phyloP scores from a whole-genome alignment of 2,329 filamentous ascomycete genomes.

The Fusarium heterosporum region DNA sequence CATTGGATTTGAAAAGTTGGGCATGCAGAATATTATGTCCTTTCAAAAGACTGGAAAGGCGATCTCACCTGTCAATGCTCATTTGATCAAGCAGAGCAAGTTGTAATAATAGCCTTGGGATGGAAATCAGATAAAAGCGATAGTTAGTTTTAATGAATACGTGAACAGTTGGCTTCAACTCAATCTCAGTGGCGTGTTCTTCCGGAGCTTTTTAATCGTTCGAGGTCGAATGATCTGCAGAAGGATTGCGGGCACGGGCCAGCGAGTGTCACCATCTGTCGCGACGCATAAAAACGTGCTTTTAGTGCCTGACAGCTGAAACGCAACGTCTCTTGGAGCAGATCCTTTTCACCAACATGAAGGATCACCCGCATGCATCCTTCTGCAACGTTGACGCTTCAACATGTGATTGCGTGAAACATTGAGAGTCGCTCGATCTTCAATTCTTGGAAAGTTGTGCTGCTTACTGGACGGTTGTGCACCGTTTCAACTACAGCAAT shows the following conservation, averaged over 20 bases:
- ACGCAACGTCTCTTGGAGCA: conserved; percentile 10
- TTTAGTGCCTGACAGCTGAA: conserved; percentile 21
- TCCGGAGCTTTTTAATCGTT: too few relatives aligned
- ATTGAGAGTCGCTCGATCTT: not conserved
- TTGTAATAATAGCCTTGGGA: conserved; percentile 19
- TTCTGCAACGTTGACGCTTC: not conserved
- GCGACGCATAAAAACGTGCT: conserved; percentile 25
- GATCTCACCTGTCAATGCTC: conserved; percentile 43
- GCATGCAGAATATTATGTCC: conserved; percentile 45
- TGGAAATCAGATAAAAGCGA: not conserved
- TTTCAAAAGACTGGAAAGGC: conserved; percentile 42
- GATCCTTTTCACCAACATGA: conserved; percentile 18
- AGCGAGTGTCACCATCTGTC: not conserved
- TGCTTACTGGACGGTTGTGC: conserved; percentile 3
- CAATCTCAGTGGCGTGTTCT: not conserved
- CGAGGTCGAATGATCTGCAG: not conserved
- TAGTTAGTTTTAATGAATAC: not conserved
- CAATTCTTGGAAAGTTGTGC: accelerated
- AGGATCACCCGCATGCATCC: not conserved
- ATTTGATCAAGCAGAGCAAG: conserved; percentile 45
- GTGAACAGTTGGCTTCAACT: not conserved
- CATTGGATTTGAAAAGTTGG: conserved; percentile 43
- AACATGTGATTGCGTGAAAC: not conserved
- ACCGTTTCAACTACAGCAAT: not conserved
- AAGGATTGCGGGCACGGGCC: conserved; percentile 8